Evolutionary conservation across 768 basidiomycete species (phyloP).

Genomic region (Pleurotus ostreatus): DNA sequence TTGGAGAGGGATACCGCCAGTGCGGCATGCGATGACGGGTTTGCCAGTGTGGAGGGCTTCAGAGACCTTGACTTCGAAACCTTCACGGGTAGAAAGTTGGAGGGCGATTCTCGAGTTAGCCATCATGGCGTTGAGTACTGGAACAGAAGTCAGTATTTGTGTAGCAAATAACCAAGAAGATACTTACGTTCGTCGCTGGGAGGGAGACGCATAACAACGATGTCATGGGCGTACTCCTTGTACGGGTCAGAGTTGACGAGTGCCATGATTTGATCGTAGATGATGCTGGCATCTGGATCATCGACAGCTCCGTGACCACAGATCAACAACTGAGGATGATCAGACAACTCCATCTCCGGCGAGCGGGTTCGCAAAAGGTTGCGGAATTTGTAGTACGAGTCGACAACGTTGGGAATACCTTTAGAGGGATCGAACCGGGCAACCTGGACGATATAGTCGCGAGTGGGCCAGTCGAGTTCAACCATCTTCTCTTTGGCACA

Average conservation of each 20-base stretch:
- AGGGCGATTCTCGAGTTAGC: slow-evolving; percentile 86
- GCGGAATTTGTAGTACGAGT: slow-evolving; percentile 85
- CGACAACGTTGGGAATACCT: slow-evolving; percentile 78
- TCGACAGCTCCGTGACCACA: slow-evolving; percentile 94
- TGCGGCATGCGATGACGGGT: slow-evolving; percentile 78
- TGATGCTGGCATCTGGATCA: slow-evolving; percentile 91
- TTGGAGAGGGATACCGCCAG: slow-evolving; percentile 94
- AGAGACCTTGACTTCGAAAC: slow-evolving; percentile 96
- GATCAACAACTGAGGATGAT: slow-evolving; percentile 71
- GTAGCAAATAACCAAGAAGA: not conserved
- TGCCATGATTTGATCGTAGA: slow-evolving; percentile 75
- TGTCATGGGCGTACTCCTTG: slow-evolving; percentile 52
- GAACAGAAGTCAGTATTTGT: slow-evolving; percentile 9
- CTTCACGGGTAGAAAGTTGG: slow-evolving; percentile 90
- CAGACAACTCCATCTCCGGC: slow-evolving; percentile 38
- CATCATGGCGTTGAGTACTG: slow-evolving; percentile 85
- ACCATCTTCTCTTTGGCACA: slow-evolving; percentile 79
- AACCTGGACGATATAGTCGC: slow-evolving; percentile 86
- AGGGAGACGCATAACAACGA: slow-evolving; percentile 73
- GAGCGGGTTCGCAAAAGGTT: slow-evolving; percentile 47
- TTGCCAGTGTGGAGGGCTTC: slow-evolving; percentile 91
- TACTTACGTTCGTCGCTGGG: slow-evolving; percentile 81
- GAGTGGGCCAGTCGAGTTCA: slow-evolving; percentile 72
- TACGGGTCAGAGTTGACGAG: slow-evolving; percentile 51
- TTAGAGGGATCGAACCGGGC: slow-evolving; percentile 91